Evolutionary conservation across 2,329 filamentous ascomycete genomes (phyloP).

Genomic region (Xylariaceae sp.): DNA sequence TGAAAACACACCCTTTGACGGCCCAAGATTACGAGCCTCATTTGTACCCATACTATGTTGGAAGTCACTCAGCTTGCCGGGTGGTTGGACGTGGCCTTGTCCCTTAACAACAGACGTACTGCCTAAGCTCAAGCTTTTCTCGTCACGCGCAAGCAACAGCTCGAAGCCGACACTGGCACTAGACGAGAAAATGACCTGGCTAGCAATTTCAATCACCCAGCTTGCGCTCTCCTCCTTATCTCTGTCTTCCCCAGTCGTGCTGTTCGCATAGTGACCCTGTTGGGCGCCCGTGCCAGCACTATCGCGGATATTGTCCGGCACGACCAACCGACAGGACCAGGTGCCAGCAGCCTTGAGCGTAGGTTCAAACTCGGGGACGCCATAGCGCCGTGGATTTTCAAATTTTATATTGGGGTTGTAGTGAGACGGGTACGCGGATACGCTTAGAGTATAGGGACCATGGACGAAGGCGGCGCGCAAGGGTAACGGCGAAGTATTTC

Average conservation of each 20-base stretch:
- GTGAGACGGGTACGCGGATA: constrained; percentile 74
- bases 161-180: constrained; percentile 87
- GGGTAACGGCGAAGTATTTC: constrained; percentile 85
- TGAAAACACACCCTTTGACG: constrained; percentile 75
- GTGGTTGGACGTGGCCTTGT: constrained; percentile 48
- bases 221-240: constrained; percentile 31
- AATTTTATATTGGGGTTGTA: constrained; percentile 81
- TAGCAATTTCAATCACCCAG: constrained; percentile 88
- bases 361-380: constrained; percentile 86
- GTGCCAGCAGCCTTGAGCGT: constrained; percentile 90
- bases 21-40: constrained; percentile 54
- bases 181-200: constrained; percentile 89
- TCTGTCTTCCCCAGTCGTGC: constrained; percentile 50
- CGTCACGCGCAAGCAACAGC: constrained; percentile 76
- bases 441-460: constrained; percentile 86
- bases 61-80: constrained; percentile 71
- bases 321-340: constrained; percentile 73
- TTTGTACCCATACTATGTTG: constrained; percentile 56
- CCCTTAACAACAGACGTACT: constrained; percentile 42
- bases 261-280: constrained; percentile 42
- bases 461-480: constrained; percentile 93
- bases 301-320: constrained; percentile 72
- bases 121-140: constrained; percentile 69
- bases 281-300: constrained; percentile 47
- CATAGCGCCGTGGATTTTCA: constrained; percentile 62